Evolutionary conservation across 106 monocot genomes (phyloP), one percentile per base, ranked within the genome.

Genomic region (Gastrodia elata): DNA sequence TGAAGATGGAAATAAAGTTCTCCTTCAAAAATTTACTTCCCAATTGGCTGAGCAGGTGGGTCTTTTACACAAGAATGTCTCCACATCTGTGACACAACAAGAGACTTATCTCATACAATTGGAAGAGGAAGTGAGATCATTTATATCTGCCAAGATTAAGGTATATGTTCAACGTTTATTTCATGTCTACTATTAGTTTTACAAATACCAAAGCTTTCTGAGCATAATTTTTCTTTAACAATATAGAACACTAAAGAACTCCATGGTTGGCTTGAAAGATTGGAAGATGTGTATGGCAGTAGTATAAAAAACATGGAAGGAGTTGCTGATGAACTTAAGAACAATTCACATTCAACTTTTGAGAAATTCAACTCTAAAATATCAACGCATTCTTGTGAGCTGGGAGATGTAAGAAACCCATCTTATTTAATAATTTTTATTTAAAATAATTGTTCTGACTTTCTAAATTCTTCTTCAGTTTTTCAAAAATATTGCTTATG

Each of bases 291-390:
- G 38, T 84, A 71, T 78, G 64, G 74, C 10, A 79, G 79, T 79
- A 79, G 87, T 25, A 74, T 87, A 8, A 64, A 25, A 77, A 57
- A 44, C 13, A 74, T 93, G 24, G 77, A 80, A 68, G 75, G 76
- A 65, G 72, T 93, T 52, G 75, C 80, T 24, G 77, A 70, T 59
- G 87, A 93, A 78, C 77, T 93, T 13, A 61, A 81, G 28, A 33
- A 73, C 4, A 87, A 89, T 68, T 87, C 89, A 18, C 32, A 38
- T 16, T 48, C 22, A 24, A 76, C 81, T 39, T 82, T 85, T 71
- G 81, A 74, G 57, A 82, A 87, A 68, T 24, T 89, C 15, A 82
- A 83, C 34, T 82, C 80, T 24, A 84, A 91, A 87, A 81, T 91
- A 46, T 72, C 64, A 55, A 69, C 64, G 27, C 86, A 94, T 68